A percentile compares a stretch with the other conserved stretches of the same genome.
Conservation (phyloP, 1,284 basidiomycete genomes). For the Neonothopanus nambi region DNA sequence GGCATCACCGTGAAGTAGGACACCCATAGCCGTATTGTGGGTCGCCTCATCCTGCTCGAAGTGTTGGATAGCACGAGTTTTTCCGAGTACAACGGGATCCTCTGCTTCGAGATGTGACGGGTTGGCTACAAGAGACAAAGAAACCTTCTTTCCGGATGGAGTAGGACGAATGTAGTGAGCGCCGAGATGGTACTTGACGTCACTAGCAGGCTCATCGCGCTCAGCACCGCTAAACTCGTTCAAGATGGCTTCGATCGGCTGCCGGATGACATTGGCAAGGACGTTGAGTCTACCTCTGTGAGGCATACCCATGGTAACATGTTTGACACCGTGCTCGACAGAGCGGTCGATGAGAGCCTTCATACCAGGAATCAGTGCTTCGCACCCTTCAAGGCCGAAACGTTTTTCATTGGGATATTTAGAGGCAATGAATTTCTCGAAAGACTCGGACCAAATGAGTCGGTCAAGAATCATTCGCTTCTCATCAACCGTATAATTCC, state of each 20-base stretch:
- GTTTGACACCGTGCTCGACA: slow-evolving; percentile 94
- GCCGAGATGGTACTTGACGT: slow-evolving; percentile 99
- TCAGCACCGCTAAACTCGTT: slow-evolving; percentile 91
- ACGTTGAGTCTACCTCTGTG: slow-evolving; percentile 99
- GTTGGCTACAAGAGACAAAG: slow-evolving; percentile 97
- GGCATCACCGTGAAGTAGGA: slow-evolving; percentile 97
- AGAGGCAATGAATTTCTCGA: slow-evolving; percentile 97
- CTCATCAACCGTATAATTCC: slow-evolving; percentile 97
- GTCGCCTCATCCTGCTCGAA: slow-evolving; percentile 85
- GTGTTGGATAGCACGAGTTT: slow-evolving; percentile 96
- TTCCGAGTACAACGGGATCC: slow-evolving; percentile 97
- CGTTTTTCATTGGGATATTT: slow-evolving; percentile 99
- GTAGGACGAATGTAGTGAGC: slow-evolving; percentile 99
- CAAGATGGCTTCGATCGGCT: slow-evolving; percentile 97
- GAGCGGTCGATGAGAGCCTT: slow-evolving; percentile 98
- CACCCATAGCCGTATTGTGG: slow-evolving; percentile 86
- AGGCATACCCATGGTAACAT: slow-evolving; percentile 98
- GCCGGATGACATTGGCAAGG: slow-evolving; percentile 97
- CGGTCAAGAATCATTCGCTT: slow-evolving; percentile 99
- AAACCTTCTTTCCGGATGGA: slow-evolving; percentile 96
- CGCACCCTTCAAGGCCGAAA: slow-evolving; percentile 98
- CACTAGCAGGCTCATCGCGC: slow-evolving; percentile 84
- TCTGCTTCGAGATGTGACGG: slow-evolving; percentile 98
- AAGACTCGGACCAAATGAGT: slow-evolving; percentile 98
- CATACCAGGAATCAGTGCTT: slow-evolving; percentile 98